These are phyloP conservation scores for Hemerocallis citrina DNA, from an alignment of 106 monocot genomes.

Conservation along the genomic window DNA sequence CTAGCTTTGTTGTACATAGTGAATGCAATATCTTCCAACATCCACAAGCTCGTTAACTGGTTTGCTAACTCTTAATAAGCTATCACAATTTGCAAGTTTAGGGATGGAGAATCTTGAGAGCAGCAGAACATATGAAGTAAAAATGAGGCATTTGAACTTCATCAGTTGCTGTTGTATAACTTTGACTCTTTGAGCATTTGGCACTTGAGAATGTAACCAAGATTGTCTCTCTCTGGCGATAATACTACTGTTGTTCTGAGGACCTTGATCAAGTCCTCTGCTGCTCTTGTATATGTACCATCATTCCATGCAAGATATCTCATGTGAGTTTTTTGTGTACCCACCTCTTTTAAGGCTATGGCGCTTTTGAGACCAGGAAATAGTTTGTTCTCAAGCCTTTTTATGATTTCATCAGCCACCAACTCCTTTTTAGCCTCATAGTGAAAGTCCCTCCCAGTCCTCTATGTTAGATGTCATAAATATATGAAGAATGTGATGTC, in stretches of 20 bases:
- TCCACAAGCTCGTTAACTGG: constrained; percentile 53
- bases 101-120: constrained; percentile 84
- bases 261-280: too few relatives aligned
- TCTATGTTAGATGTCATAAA: constrained; percentile 88
- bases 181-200: constrained; percentile 64
- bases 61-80: constrained; percentile 50
- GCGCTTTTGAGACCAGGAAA: constrained; percentile 76
- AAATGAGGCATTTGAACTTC: too few relatives aligned
- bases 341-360: constrained; percentile 82
- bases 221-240: constrained; percentile 51
- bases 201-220: constrained; percentile 56
- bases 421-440: constrained; percentile 74
- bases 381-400: constrained; percentile 68
- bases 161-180: constrained; percentile 38
- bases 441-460: constrained; percentile 88
- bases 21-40: constrained; percentile 87
- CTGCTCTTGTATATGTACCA: constrained; percentile 95
- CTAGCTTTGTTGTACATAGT: constrained; percentile 92
- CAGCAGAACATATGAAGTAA: constrained; percentile 56
- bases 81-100: constrained; percentile 68
- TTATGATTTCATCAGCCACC: constrained; percentile 62
- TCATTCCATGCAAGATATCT: constrained; percentile 84
- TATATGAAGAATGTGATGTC: constrained; percentile 96
- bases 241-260: constrained; percentile 37
- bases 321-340: constrained; percentile 82